A percentile compares a stretch with the other conserved stretches of the same genome.
Conservation (phyloP, 2,329 filamentous ascomycete species). For the Penicillium vulpinum region DNA sequence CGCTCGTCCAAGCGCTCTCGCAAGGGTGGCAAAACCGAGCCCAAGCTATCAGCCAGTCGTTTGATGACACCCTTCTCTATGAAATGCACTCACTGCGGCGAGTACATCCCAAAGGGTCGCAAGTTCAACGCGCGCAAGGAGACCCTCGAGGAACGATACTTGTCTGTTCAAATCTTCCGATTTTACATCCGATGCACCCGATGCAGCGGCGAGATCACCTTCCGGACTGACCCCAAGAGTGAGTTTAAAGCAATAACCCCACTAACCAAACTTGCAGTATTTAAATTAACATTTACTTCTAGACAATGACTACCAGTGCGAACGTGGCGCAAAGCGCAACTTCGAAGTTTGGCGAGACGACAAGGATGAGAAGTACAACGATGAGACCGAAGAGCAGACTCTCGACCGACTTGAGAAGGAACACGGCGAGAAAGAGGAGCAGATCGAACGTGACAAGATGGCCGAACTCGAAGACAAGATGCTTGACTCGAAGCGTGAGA, state of each 20-base stretch:
- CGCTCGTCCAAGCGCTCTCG: constrained; percentile 57
- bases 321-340: constrained; percentile 84
- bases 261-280: too few species aligned
- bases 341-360: constrained; percentile 85
- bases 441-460: constrained; percentile 86
- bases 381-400: constrained; percentile 81
- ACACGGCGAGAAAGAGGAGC: constrained; percentile 61
- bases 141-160: constrained; percentile 85
- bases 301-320: constrained; percentile 75
- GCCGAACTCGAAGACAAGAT: constrained; percentile 93
- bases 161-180: constrained; percentile 80
- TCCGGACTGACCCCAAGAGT: constrained; percentile 92
- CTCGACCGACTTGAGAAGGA: constrained; percentile 81
- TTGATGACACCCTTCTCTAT: constrained; percentile 87
- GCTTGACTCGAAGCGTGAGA: constrained; percentile 86
- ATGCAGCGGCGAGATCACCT: constrained; percentile 83
- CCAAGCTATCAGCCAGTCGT: constrained; percentile 66
- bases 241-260: constrained; percentile 1
- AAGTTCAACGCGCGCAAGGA: constrained; percentile 97
- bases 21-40: constrained; percentile 59
- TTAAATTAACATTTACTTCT: background rate
- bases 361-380: constrained; percentile 54
- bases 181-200: constrained; percentile 91
- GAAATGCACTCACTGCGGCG: constrained; percentile 63
- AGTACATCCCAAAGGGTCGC: constrained; percentile 88